phyloP scores from a whole-genome alignment of 306 rosid species.

The Psophocarpus tetragonolobus region DNA sequence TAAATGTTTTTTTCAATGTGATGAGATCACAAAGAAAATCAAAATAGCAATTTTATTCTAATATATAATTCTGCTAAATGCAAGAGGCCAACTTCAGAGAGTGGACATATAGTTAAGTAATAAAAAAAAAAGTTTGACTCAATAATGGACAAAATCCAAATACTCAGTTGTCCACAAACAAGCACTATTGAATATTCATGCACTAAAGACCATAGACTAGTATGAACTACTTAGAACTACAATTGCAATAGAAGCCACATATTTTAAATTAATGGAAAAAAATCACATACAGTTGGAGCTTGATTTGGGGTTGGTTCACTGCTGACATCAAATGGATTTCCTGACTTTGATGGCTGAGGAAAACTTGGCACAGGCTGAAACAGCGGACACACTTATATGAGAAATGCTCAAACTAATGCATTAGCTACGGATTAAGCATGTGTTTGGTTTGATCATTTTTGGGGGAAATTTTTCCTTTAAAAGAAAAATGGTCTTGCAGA shows the following conservation, averaged over 20 bases:
- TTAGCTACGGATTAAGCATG: constrained; percentile 31
- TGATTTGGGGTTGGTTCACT: constrained; percentile 57
- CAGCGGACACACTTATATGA: constrained; percentile 39
- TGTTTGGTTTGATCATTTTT: constrained; percentile 15
- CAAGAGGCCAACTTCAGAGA: constrained; percentile 24
- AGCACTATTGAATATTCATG: background rate
- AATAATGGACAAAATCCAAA: background rate
- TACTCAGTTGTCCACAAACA: constrained; percentile 8
- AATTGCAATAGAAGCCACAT: constrained; percentile 17
- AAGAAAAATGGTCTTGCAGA: background rate
- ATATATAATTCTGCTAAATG: constrained; percentile 13
- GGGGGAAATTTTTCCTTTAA: background rate
- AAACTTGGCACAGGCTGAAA: constrained; percentile 64
- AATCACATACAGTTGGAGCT: constrained; percentile 59
- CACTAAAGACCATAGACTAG: constrained; percentile 22
- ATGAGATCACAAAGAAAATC: constrained; percentile 18
- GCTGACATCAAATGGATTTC: constrained; percentile 80
- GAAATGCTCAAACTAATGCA: constrained; percentile 19
- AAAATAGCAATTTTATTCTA: background rate
- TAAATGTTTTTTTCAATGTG: constrained; percentile 5
- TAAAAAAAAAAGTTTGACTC: background rate
- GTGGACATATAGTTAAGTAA: background rate
- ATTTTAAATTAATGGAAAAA: constrained; percentile 22
- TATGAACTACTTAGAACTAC: background rate
- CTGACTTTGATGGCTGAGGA: constrained; percentile 61